These are phyloP conservation scores for Suillus americanus DNA, from an alignment of 768 basidiomycete genomes.

Conservation along the genomic window DNA sequence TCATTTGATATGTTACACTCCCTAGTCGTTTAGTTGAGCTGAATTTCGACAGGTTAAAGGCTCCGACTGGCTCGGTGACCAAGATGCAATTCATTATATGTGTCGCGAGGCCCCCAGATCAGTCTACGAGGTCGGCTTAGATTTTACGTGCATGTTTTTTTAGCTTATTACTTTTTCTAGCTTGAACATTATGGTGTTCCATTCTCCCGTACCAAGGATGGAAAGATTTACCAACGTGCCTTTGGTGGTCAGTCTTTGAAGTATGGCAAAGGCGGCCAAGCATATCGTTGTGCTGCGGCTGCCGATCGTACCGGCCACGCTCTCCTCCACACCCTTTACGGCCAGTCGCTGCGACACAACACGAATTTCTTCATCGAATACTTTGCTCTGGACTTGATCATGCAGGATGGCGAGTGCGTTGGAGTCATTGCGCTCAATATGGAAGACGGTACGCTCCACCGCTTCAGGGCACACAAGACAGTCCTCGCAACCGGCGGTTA, in stretches of 20 bases:
- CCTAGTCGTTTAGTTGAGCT: conserved; percentile 10
- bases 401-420: conserved; percentile 98
- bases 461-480: conserved; percentile 98
- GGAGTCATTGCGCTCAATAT: conserved; percentile 99
- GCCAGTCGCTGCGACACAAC: conserved; percentile 97
- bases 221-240: conserved; percentile 99
- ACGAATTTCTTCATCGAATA: conserved; percentile 99
- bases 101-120: conserved; percentile 94
- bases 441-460: conserved; percentile 99
- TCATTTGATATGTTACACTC: conserved; percentile 1
- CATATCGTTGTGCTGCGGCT: conserved; percentile 97
- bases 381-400: conserved; percentile 98
- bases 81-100: conserved; percentile 99
- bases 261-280: conserved; percentile 97
- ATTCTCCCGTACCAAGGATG: conserved; percentile 97
- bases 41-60: conserved; percentile 80
- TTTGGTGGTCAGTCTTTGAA: conserved; percentile 98
- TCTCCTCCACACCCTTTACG: conserved; percentile 97
- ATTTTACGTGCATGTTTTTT: neutral
- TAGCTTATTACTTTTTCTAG: conserved; percentile 39
- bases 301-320: conserved; percentile 99
- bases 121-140: conserved; percentile 75
- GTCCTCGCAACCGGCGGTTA: conserved; percentile 98
- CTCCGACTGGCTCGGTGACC: conserved; percentile 99
- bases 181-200: conserved; percentile 98